phyloP scores from a whole-genome alignment of 2,329 filamentous ascomycete species.

The Purpureocillium takamizusanense region DNA sequence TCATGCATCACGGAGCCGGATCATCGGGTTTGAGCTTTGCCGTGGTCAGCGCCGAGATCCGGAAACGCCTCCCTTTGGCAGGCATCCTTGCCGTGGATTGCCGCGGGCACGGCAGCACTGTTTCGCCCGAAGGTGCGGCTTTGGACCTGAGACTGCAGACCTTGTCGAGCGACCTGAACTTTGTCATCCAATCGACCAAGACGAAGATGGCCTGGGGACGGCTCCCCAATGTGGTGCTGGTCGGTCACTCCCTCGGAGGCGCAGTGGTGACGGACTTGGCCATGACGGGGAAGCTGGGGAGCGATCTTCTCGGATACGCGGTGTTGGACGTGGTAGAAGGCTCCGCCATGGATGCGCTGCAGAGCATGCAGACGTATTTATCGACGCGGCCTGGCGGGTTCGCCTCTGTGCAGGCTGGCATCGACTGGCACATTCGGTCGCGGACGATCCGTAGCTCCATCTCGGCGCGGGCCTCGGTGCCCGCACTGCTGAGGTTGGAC shows the following conservation, averaged over 20 bases:
- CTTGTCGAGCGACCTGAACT: conserved; percentile 62
- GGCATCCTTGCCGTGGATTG: conserved; percentile 83
- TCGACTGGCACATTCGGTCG: conserved; percentile 90
- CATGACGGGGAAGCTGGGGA: conserved; percentile 54
- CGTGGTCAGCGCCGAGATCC: conserved; percentile 66
- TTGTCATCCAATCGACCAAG: conserved; percentile 60
- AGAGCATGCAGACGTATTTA: conserved; percentile 90
- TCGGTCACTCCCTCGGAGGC: conserved; percentile 89
- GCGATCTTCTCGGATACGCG: conserved; percentile 69
- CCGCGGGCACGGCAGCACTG: conserved; percentile 72
- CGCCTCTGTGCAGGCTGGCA: conserved; percentile 64
- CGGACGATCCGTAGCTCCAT: conserved; percentile 75
- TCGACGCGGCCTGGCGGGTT: conserved; percentile 74
- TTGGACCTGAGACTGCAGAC: conserved; percentile 65
- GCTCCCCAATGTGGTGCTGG: conserved; percentile 67
- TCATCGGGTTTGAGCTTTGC: conserved; percentile 92
- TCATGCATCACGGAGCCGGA: conserved; percentile 90
- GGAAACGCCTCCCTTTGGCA: conserved; percentile 65
- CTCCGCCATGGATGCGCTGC: conserved; percentile 86
- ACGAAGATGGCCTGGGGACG: conserved; percentile 61
- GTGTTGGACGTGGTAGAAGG: conserved; percentile 95
- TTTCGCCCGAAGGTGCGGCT: conserved; percentile 27
- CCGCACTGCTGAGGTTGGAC: conserved; percentile 57
- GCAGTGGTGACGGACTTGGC: conserved; percentile 84
- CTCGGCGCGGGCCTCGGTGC: conserved; percentile 83